A percentile compares a stretch with the other conserved stretches of the same genome.
Evolutionary conservation across 2,329 filamentous ascomycete species (phyloP).

Genomic region (Fusarium liriodendri): DNA sequence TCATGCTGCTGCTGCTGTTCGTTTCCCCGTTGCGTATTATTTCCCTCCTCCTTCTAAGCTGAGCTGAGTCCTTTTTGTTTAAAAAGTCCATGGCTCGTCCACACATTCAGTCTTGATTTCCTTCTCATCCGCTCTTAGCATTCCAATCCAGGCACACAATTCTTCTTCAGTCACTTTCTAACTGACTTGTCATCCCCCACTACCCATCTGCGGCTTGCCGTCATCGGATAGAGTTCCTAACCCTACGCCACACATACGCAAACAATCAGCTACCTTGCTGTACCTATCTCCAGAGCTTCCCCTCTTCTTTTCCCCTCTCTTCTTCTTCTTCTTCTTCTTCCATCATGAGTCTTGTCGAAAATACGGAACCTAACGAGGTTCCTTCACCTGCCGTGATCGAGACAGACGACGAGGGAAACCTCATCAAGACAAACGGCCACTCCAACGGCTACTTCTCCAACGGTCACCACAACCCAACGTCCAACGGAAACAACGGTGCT

Average conservation of each 20-base stretch:
- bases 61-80: slow-evolving; percentile 13
- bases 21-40: slow-evolving; percentile 9
- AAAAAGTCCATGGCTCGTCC: slow-evolving; percentile 35
- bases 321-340: slow-evolving; percentile 18
- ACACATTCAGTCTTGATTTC: not conserved
- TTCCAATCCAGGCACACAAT: not conserved
- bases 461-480: slow-evolving; percentile 29
- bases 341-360: slow-evolving; percentile 41
- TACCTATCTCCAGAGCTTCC: not conserved
- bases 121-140: not conserved
- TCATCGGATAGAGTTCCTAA: slow-evolving; percentile 22
- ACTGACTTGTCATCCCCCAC: slow-evolving; percentile 13
- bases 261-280: slow-evolving; percentile 6
- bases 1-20: not conserved
- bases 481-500: slow-evolving; percentile 40
- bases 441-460: slow-evolving; percentile 42
- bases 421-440: slow-evolving; percentile 45
- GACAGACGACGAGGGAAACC: slow-evolving; percentile 45
- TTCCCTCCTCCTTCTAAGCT: not conserved
- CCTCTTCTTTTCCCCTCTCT: slow-evolving; percentile 17
- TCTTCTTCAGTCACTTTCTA: not conserved
- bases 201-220: slow-evolving; percentile 27
- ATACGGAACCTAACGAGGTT: slow-evolving; percentile 34
- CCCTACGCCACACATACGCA: slow-evolving; percentile 20
- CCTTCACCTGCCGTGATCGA: slow-evolving; percentile 42